These are phyloP conservation scores for Physcomitrellopsis africana DNA, from an alignment of 225 moss, liverwort and hornwort genomes.

Conservation along the genomic window DNA sequence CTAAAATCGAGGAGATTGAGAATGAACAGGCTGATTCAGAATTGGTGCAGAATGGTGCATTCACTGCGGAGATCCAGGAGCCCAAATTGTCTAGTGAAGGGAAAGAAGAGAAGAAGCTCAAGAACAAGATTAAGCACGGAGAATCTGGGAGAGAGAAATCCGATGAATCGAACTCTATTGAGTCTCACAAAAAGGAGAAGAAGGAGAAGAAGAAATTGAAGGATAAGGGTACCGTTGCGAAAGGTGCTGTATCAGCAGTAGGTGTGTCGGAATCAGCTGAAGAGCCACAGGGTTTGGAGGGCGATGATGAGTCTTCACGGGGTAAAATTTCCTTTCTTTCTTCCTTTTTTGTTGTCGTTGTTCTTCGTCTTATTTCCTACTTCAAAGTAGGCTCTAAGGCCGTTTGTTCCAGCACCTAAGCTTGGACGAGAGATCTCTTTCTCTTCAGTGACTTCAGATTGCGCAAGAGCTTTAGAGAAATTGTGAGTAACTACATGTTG, in stretches of 20 bases:
- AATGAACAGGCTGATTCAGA: slow-evolving; percentile 24
- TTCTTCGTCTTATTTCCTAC: neutral
- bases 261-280: slow-evolving; percentile 21
- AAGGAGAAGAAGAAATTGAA: slow-evolving; percentile 46
- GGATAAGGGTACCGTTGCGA: slow-evolving; percentile 15
- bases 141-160: slow-evolving; percentile 25
- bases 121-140: slow-evolving; percentile 43
- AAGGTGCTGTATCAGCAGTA: slow-evolving; percentile 18
- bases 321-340: slow-evolving; percentile 33
- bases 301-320: slow-evolving; percentile 40
- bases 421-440: slow-evolving; percentile 12
- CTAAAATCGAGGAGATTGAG: slow-evolving; percentile 30
- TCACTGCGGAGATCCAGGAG: slow-evolving; percentile 33
- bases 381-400: neutral
- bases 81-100: slow-evolving; percentile 24
- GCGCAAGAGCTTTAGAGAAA: neutral
- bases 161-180: slow-evolving; percentile 27
- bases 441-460: slow-evolving; percentile 6
- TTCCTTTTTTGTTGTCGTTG: neutral
- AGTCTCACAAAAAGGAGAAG: slow-evolving; percentile 30
- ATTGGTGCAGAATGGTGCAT: slow-evolving; percentile 34
- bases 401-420: neutral
- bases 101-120: slow-evolving; percentile 56
- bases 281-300: slow-evolving; percentile 38
- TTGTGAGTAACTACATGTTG: slow-evolving; percentile 5